These are phyloP conservation scores for Neofusicoccum sp. DNA, from an alignment of 2,329 filamentous ascomycete species.

Conservation along the genomic window DNA sequence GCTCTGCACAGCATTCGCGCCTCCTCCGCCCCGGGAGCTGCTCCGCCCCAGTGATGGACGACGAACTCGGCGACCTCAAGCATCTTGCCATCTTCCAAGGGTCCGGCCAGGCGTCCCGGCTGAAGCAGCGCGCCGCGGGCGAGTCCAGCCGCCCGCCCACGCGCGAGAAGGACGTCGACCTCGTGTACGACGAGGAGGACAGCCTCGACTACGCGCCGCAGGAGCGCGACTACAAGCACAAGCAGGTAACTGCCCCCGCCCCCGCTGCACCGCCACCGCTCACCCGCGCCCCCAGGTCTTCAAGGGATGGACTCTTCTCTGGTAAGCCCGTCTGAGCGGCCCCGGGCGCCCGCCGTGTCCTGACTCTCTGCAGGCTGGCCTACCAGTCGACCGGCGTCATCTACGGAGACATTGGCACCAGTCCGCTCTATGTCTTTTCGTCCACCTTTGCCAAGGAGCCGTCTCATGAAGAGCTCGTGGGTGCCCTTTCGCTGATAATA, in stretches of 20 bases:
- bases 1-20: too few relatives aligned
- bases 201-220: conserved; percentile 12
- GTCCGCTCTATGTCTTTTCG: conserved; percentile 69
- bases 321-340: neutral
- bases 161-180: conserved; percentile 19
- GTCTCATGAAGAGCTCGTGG: conserved; percentile 58
- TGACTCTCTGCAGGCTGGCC: conserved; percentile 46
- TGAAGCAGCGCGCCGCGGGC: conserved; percentile 7
- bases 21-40: neutral
- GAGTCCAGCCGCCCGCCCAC: neutral
- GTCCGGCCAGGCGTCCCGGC: neutral
- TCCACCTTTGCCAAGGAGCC: conserved; percentile 62
- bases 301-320: conserved; percentile 20
- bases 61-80: conserved; percentile 4
- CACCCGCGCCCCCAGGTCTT: conserved; percentile 17
- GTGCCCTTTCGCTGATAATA: conserved; percentile 65
- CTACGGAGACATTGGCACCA: conserved; percentile 67
- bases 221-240: conserved; percentile 20
- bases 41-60: conserved; percentile 12
- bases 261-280: neutral
- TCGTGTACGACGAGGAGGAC: conserved; percentile 20
- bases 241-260: conserved; percentile 13
- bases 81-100: conserved; percentile 11
- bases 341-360: conserved; percentile 21
- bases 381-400: conserved; percentile 67